These are phyloP conservation scores for Fusarium xyrophilum DNA, from an alignment of 2,329 filamentous ascomycete genomes.

Conservation along the genomic window DNA sequence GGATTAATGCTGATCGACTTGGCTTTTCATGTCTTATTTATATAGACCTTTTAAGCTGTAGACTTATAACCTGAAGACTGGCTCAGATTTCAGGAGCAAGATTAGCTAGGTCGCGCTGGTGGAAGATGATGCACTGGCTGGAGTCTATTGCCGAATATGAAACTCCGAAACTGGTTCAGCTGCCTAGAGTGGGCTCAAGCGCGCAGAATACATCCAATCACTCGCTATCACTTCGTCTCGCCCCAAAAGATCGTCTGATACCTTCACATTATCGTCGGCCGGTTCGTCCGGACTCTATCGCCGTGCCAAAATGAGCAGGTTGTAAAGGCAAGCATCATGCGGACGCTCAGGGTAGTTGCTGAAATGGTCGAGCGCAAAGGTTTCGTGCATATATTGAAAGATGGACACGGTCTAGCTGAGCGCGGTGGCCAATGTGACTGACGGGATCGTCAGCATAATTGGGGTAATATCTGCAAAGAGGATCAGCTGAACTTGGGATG, in stretches of 20 bases:
- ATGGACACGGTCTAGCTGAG: accelerated
- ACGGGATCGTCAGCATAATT: accelerated
- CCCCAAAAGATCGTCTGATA: neutral
- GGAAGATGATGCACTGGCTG: neutral
- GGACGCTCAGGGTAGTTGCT: neutral
- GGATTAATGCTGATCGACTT: neutral
- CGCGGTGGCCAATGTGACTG: neutral
- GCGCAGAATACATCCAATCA: accelerated
- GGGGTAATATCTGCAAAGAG: accelerated
- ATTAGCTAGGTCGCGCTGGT: accelerated
- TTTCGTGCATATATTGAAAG: neutral
- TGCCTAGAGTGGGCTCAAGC: neutral
- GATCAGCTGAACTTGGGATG: neutral
- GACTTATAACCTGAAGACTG: too few species aligned
- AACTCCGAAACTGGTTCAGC: neutral
- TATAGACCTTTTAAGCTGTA: too few species aligned
- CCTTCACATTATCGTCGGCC: too few species aligned
- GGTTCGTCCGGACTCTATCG: neutral
- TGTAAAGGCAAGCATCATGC: neutral
- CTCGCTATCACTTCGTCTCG: neutral
- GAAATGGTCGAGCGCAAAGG: neutral
- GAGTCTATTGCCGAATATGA: neutral
- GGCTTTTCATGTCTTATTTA: accelerated
- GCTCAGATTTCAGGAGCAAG: neutral
- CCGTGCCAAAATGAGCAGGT: neutral